Base-by-base conservation (phyloP, 2,329 filamentous ascomycete genomes). In the Cordyceps cicadae region DNA sequence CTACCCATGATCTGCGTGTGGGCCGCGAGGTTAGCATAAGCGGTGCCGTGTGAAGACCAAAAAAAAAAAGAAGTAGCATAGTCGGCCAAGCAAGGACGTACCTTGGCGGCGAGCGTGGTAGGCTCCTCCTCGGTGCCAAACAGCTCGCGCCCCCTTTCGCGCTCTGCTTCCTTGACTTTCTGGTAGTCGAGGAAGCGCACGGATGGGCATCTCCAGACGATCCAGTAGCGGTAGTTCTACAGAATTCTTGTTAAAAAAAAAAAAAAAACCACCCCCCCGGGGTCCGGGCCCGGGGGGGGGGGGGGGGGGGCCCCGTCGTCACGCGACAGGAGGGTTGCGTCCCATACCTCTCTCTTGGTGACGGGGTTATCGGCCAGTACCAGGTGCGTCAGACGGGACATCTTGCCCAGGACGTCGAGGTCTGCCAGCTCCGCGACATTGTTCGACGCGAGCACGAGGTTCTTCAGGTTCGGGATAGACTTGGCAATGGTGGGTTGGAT, bases 181-280 rank as follows among this genome's bases (percentile, higher is more conserved):
- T 86, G 82, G 72, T 91, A 97, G 75, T 99, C 94, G 54, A 99
- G 81, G 75, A 96, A 97, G 50, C 93, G 87, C 49, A 99, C 86
- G 5, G 81, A 82, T 1, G 91, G 92, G 71, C 89, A 90, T 64
- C 87, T 85, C 88, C 90, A 97, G 63, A 99, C 83, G 32, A 96
- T 79, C 88, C 90, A 99, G 72, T 88, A 88, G 58, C 94, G 88
- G 77, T 97, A 99, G 75, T 97, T 79, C 91, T 97, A 68, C 56
- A 58, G 15, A 34, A 34, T 6, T n/a, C n/a, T 37, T 54, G 48
- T 62, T 51, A 59, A 56, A 32, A 19, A 24, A 24, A 24, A 24
- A 24, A 24, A 24, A n/a, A n/a, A n/a, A n/a, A n/a, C n/a, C n/a
- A n/a, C n/a, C n/a, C n/a, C n/a, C n/a, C n/a, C n/a, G n/a, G n/a